A percentile compares a stretch with the other conserved stretches of the same genome.
phyloP scores from a whole-genome alignment of 2,329 filamentous ascomycete genomes.

The Aureobasidium leucospermi region DNA sequence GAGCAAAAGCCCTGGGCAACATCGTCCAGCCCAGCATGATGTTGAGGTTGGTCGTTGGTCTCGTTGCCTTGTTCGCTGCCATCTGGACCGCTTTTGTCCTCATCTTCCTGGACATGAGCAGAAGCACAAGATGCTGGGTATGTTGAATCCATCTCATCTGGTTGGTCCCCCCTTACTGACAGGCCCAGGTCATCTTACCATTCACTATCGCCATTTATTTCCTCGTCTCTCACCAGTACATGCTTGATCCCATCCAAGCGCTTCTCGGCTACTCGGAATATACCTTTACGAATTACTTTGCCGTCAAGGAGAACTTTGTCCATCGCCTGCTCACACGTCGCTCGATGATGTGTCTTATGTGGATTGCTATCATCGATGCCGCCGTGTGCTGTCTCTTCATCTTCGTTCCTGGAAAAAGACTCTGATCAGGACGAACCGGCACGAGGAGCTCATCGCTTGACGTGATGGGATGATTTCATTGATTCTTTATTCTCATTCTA shows the following conservation, averaged over 20 bases:
- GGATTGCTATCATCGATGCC: slow-evolving; percentile 69
- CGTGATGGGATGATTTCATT: neutral
- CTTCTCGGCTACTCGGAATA: slow-evolving; percentile 91
- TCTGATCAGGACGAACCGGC: slow-evolving; percentile 38
- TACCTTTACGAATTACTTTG: slow-evolving; percentile 85
- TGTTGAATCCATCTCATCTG: slow-evolving; percentile 24
- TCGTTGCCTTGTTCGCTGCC: slow-evolving; percentile 79
- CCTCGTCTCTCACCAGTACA: slow-evolving; percentile 88
- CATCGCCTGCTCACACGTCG: slow-evolving; percentile 77
- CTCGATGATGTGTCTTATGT: slow-evolving; percentile 68
- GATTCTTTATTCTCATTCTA: neutral
- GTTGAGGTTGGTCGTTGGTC: slow-evolving; percentile 73
- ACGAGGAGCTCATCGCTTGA: neutral
- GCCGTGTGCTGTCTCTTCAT: slow-evolving; percentile 87
- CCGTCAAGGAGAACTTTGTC: slow-evolving; percentile 84
- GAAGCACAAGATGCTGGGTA: slow-evolving; percentile 77
- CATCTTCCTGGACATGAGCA: slow-evolving; percentile 77
- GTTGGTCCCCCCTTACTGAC: neutral
- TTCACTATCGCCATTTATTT: slow-evolving; percentile 89
- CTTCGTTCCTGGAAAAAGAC: slow-evolving; percentile 80
- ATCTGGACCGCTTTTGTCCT: slow-evolving; percentile 94
- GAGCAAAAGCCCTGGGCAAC: slow-evolving; percentile 92
- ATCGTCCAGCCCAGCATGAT: slow-evolving; percentile 86
- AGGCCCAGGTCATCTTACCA: slow-evolving; percentile 65
- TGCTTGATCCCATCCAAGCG: slow-evolving; percentile 84